These are phyloP conservation scores for Cephaloascus fragrans DNA, from an alignment of 805 yeast genomes.

Conservation along the genomic window DNA sequence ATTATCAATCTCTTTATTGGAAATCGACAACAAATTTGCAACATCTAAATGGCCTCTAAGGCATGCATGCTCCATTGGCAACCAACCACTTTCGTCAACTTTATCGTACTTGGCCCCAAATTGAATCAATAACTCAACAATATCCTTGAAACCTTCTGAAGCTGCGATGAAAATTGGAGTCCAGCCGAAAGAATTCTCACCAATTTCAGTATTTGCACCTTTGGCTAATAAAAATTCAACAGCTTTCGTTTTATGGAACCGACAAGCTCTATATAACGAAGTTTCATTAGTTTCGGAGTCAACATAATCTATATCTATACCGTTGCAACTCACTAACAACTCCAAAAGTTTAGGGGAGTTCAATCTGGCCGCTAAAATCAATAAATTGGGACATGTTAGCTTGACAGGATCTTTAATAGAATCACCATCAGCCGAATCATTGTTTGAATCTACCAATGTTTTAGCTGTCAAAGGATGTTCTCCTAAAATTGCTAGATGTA, in stretches of 20 bases:
- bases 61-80: conserved; percentile 95
- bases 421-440: too few relatives aligned
- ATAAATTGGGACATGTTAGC: conserved; percentile 43
- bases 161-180: conserved; percentile 89
- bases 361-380: conserved; percentile 61
- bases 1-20: conserved; percentile 9
- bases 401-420: conserved; percentile 25
- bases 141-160: conserved; percentile 61
- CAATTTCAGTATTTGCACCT: conserved; percentile 67
- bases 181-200: conserved; percentile 83
- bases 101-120: conserved; percentile 44
- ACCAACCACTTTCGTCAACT: conserved; percentile 86
- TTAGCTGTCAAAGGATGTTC: conserved; percentile 70
- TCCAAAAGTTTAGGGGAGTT: conserved; percentile 48
- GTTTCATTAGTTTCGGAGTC: conserved; percentile 64
- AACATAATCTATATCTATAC: conserved; percentile 54
- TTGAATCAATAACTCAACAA: conserved; percentile 45
- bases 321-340: conserved; percentile 42
- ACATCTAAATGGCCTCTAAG: conserved; percentile 76
- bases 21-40: conserved; percentile 51
- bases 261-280: conserved; percentile 73
- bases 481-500: conserved; percentile 76
- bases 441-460: conserved; percentile 43
- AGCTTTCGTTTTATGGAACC: conserved; percentile 42
- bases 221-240: conserved; percentile 43